phyloP scores from a whole-genome alignment of 805 yeast species.

The Spathaspora hagerdaliae region DNA sequence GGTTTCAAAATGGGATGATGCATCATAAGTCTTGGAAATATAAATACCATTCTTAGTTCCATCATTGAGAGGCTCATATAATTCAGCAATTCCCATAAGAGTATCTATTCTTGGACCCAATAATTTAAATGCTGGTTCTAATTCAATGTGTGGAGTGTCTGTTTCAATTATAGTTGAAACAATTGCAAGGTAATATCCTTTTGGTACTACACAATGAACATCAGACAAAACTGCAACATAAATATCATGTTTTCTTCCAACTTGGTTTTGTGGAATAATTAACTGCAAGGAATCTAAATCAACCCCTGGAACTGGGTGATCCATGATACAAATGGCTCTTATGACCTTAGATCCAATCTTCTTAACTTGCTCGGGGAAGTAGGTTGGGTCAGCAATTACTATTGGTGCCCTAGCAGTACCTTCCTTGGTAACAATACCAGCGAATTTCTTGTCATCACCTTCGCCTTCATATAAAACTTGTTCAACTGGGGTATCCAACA shows the following conservation, averaged over 20 bases:
- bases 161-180: conserved; percentile 94
- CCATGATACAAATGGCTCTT: conserved; percentile 82
- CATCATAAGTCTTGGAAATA: conserved; percentile 87
- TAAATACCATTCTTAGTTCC: conserved; percentile 77
- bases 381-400: conserved; percentile 96
- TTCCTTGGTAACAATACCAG: conserved; percentile 86
- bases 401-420: conserved; percentile 90
- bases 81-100: conserved; percentile 89
- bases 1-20: conserved; percentile 91
- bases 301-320: conserved; percentile 85
- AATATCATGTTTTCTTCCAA: conserved; percentile 87
- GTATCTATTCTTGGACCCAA: conserved; percentile 79
- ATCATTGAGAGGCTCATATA: conserved; percentile 82
- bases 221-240: conserved; percentile 88
- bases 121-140: conserved; percentile 90
- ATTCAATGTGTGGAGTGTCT: conserved; percentile 83
- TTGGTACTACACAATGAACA: conserved; percentile 85
- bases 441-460: conserved; percentile 48
- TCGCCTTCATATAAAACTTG: conserved; percentile 73
- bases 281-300: conserved; percentile 89
- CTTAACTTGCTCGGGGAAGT: conserved; percentile 80
- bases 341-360: conserved; percentile 72
- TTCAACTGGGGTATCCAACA: conserved; percentile 95
- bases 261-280: conserved; percentile 95
- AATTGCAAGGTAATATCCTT: conserved; percentile 87